Base-by-base conservation (phyloP, 2,329 filamentous ascomycete genomes). In the Trichoderma endophyticum region DNA sequence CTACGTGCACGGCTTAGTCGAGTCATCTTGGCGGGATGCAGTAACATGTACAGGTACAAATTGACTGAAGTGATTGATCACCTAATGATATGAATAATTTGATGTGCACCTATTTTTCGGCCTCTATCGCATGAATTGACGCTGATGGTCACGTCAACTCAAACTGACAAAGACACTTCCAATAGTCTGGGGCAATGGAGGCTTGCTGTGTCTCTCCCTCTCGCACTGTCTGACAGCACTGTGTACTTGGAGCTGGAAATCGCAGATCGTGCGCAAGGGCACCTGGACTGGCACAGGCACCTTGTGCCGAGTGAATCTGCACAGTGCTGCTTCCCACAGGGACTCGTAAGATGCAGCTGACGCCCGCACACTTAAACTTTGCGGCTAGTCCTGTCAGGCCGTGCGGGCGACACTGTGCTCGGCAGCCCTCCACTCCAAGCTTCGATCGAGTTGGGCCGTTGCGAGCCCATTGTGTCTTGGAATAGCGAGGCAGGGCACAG, bases 261-360 rank as follows among this genome's bases (percentile, higher is more conserved):
- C 60, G 59, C 61, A 71, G 68, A 71, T 64, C 68, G 68, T 48
- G 59, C 48, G 48, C 68, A 71, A 54, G 32, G 67, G 57, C 67
- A 62, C 24, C 54, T 57, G 11, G 30, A 21, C 43, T 26, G 28
- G 30, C 30, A 36, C 26, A 70, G 56, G 48, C 34, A 51, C 67
- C 43, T 61, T 62, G 43, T 56, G 24, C 43, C 39, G 24, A 32
- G 26, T 59, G 28, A n/a, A 30, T 59, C 57, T 34, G 57, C 57
- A 60, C 57, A 34, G 57, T 60, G 57, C 30, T 60, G 30, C 57
- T 24, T 34, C 48, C 48, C 48, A 51, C n/a, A 24, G 48, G 15
- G 28, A 2, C 36, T 30, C 24, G 43, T 69, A n/a, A 57, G 71
- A 72, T 59, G 32, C 71, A 64, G 71, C 71, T 62, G 64, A 66